These are phyloP conservation scores for Allium sativum DNA, from an alignment of 106 monocot genomes.

Conservation along the genomic window DNA sequence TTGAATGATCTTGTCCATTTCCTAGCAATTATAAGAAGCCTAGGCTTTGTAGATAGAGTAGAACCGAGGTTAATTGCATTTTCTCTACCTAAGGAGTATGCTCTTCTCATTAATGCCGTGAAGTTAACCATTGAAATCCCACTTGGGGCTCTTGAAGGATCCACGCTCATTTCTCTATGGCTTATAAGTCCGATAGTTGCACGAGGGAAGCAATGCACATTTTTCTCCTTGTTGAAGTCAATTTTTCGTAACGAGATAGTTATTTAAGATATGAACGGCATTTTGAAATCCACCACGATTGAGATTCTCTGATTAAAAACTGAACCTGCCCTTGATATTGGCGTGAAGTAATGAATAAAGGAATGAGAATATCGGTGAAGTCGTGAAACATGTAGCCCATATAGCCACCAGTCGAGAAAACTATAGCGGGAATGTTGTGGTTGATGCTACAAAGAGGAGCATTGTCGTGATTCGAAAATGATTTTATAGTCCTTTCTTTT, in stretches of 20 bases:
- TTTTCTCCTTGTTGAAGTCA: conserved; percentile 22
- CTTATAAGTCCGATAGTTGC: conserved; percentile 21
- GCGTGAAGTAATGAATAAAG: conserved; percentile 33
- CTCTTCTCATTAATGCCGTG: conserved; percentile 18
- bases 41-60: conserved; percentile 20
- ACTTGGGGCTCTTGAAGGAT: conserved; percentile 13
- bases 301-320: conserved; percentile 18
- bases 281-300: conserved; percentile 21
- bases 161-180: conserved; percentile 41
- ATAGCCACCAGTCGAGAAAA: conserved; percentile 35
- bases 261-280: conserved; percentile 14
- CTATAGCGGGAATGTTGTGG: conserved; percentile 28
- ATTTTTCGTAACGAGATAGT: conserved; percentile 30
- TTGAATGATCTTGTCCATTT: conserved; percentile 29
- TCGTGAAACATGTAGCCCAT: conserved; percentile 50
- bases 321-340: conserved; percentile 44
- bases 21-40: conserved; percentile 51
- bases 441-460: conserved; percentile 2
- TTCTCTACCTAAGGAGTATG: conserved; percentile 25
- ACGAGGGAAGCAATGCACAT: conserved; percentile 24
- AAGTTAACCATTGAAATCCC: conserved; percentile 50
- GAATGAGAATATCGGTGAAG: conserved; percentile 42
- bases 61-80: background rate
- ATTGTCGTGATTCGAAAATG: background rate
- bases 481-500: conserved; percentile 9